These are phyloP conservation scores for Zymoseptoria ardabiliae DNA, from an alignment of 2,329 filamentous ascomycete species.

Conservation along the genomic window DNA sequence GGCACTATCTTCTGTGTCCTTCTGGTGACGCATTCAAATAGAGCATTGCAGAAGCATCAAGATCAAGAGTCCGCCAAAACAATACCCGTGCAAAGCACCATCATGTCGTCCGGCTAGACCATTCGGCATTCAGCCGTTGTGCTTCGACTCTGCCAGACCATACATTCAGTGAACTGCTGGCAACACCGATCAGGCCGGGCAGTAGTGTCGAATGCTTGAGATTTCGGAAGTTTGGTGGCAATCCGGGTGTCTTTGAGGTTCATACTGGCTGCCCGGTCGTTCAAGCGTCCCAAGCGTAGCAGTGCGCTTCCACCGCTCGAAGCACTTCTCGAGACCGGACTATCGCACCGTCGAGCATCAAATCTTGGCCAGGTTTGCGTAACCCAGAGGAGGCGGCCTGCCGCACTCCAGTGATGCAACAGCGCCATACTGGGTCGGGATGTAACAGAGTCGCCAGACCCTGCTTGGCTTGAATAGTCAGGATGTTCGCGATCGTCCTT, in stretches of 20 bases:
- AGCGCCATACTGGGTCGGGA: background rate
- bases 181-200: background rate
- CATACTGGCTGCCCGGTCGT: background rate
- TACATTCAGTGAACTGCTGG: too few species aligned
- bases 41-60: too few species aligned
- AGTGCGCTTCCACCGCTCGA: background rate
- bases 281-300: background rate
- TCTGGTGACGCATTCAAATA: background rate
- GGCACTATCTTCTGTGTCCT: background rate
- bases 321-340: background rate
- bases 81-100: background rate
- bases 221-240: background rate
- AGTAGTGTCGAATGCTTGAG: background rate
- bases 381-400: background rate
- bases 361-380: too few species aligned
- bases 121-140: too few species aligned
- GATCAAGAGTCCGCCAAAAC: background rate
- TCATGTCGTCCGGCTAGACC: too few species aligned
- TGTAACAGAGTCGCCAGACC: background rate
- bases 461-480: background rate
- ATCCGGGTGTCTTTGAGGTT: background rate
- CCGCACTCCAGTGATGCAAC: background rate
- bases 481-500: background rate
- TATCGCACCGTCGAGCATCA: background rate
- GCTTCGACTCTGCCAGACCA: too few species aligned